phyloP scores from a whole-genome alignment of 2,329 filamentous ascomycete species.

The Fusarium anguioides region DNA sequence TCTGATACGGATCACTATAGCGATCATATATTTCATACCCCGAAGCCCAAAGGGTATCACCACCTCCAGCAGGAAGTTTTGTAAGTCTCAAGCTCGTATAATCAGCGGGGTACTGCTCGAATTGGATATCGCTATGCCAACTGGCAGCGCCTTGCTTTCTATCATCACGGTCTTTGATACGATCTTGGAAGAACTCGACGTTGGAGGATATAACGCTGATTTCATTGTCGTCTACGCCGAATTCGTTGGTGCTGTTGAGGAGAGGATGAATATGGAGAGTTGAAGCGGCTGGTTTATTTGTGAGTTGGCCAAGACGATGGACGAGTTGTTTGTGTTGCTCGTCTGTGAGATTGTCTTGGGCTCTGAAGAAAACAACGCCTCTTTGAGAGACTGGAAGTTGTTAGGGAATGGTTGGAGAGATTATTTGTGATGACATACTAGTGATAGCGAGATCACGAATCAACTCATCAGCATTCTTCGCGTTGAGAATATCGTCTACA shows the following conservation, averaged over 20 bases:
- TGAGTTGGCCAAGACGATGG: slow-evolving; percentile 67
- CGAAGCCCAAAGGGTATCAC: slow-evolving; percentile 70
- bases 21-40: slow-evolving; percentile 70
- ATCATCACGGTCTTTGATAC: slow-evolving; percentile 36
- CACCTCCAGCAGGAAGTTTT: slow-evolving; percentile 63
- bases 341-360: slow-evolving; percentile 67
- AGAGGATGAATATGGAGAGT: slow-evolving; percentile 71
- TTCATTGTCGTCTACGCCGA: slow-evolving; percentile 63
- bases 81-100: slow-evolving; percentile 66
- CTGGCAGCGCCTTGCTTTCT: slow-evolving; percentile 49
- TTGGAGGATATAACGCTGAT: slow-evolving; percentile 69
- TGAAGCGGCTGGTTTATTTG: slow-evolving; percentile 67
- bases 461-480: slow-evolving; percentile 64
- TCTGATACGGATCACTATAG: slow-evolving; percentile 61
- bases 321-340: slow-evolving; percentile 70
- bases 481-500: slow-evolving; percentile 56
- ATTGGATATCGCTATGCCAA: slow-evolving; percentile 65
- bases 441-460: slow-evolving; percentile 71
- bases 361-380: slow-evolving; percentile 73
- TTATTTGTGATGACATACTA: slow-evolving; percentile 51
- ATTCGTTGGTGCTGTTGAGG: slow-evolving; percentile 63
- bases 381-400: slow-evolving; percentile 65
- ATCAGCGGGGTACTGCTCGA: slow-evolving; percentile 66
- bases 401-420: neutral
- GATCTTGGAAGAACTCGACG: neutral